Percentiles rank a stretch among this genome's conserved stretches.
Conservation (phyloP, 2,329 filamentous ascomycete species). For the Venturia pyrina region DNA sequence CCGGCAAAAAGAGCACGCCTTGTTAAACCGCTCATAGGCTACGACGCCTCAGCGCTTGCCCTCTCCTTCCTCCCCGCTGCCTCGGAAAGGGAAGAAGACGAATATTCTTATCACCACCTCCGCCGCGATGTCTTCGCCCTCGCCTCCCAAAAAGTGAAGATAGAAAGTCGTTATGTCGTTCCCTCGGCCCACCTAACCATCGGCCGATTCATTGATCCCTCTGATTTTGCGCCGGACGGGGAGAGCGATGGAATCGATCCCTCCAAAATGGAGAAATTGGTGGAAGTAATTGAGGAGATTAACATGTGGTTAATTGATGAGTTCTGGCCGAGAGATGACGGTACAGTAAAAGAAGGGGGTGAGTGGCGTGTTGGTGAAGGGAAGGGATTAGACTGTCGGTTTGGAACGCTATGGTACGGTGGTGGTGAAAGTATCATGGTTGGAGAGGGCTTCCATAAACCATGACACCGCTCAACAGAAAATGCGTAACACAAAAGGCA, state of each 20-base stretch:
- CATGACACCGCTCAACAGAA: too few species aligned
- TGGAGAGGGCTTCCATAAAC: conserved; percentile 38
- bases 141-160: conserved; percentile 48
- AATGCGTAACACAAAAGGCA: too few species aligned
- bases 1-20: conserved; percentile 60
- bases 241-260: conserved; percentile 28
- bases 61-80: conserved; percentile 77
- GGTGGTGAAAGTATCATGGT: conserved; percentile 56
- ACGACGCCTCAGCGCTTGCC: conserved; percentile 75
- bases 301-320: conserved; percentile 64
- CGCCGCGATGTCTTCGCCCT: conserved; percentile 64
- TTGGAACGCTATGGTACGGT: conserved; percentile 76
- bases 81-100: conserved; percentile 56
- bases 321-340: conserved; percentile 51
- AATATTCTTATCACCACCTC: conserved; percentile 84
- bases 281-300: conserved; percentile 61
- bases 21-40: conserved; percentile 73
- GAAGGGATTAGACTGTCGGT: conserved; percentile 64
- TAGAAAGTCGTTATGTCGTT: conserved; percentile 75
- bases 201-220: conserved; percentile 62
- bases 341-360: conserved; percentile 40
- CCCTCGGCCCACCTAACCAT: conserved; percentile 86
- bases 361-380: conserved; percentile 88
- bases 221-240: conserved; percentile 42
- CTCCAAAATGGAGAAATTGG: conserved; percentile 52